Base-by-base conservation (phyloP, 2,329 filamentous ascomycete genomes). In the Microdochium paspali region DNA sequence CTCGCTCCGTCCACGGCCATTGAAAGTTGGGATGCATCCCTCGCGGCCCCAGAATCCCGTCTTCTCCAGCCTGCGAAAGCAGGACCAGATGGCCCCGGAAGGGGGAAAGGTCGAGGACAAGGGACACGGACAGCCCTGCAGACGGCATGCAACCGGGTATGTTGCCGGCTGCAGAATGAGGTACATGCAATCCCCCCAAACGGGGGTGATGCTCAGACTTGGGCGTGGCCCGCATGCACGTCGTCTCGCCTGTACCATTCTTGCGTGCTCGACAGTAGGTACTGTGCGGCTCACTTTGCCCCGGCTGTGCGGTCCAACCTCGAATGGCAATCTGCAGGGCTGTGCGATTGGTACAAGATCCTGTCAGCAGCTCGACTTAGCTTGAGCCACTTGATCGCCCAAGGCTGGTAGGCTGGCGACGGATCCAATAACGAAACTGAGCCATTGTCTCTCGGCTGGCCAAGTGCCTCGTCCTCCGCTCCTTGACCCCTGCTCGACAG, bases 101-200 rank as follows among this genome's bases (percentile, higher is more conserved):
- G 6, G 18, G 18, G 18, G 18, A 21, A 21, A 20, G 35, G 23
- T 15, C 18, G 35, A 40, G 35, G 35, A 40, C 35, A 20, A 21
- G 18, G 35, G 35, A 40, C 18, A 15, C 15, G 12, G 35, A 40
- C 35, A 40, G 35, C 35, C 35, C 35, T 40, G 35, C 35, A 40
- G 35, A 20, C 35, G 35, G 35, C 35, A 40, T 40, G 35, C 35
- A 40, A 20, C 35, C 35, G 35, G 35, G 35, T 40, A 20, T 40
- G 35, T 21, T 40, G 35, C 35, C 35, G 35, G 35, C 35, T 40
- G 35, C 35, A 40, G 35, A 40, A 40, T 40, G 35, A 40, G 35
- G 35, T 40, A 40, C 35, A 40, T 40, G 35, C 18, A 21, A 20
- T 40, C 13, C 35, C 35, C 23, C 35, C 6, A 18, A 40, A 15